These are phyloP conservation scores for Neurospora sp. DNA, from an alignment of 495 filamentous ascomycete genomes.

Conservation along the genomic window DNA sequence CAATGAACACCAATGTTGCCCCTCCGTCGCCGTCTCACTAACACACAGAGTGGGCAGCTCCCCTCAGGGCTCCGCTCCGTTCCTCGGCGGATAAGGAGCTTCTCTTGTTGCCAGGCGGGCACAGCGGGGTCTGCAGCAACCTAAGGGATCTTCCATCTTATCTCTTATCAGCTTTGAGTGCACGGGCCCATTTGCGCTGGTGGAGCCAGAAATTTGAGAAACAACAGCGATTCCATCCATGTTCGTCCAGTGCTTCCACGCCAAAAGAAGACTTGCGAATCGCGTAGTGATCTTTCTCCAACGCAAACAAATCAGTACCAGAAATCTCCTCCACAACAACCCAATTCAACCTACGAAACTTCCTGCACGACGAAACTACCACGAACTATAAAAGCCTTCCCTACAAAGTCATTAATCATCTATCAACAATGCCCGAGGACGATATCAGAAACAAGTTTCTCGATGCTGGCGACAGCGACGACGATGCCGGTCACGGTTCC, in stretches of 20 bases:
- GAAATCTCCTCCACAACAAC: neutral
- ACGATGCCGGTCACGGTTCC: slow-evolving; percentile 51
- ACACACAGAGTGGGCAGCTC: neutral
- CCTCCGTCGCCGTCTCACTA: neutral
- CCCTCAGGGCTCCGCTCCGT: neutral
- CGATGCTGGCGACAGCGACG: slow-evolving; percentile 58
- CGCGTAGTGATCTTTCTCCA: neutral
- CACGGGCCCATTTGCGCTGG: neutral
- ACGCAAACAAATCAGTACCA: neutral
- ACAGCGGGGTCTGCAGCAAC: neutral
- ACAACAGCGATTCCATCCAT: neutral
- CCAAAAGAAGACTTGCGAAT: neutral
- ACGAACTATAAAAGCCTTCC: neutral
- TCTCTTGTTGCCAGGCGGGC: neutral
- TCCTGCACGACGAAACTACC: neutral
- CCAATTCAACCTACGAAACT: neutral
- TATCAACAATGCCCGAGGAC: neutral
- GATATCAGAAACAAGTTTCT: slow-evolving; percentile 69
- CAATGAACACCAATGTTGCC: neutral
- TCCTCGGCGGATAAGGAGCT: neutral
- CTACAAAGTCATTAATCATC: neutral
- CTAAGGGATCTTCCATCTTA: neutral
- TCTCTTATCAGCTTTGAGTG: neutral
- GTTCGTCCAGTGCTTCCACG: neutral
- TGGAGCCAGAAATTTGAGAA: neutral